phyloP scores from a whole-genome alignment of 768 basidiomycete species.

The Xanthoconium purpureum region DNA sequence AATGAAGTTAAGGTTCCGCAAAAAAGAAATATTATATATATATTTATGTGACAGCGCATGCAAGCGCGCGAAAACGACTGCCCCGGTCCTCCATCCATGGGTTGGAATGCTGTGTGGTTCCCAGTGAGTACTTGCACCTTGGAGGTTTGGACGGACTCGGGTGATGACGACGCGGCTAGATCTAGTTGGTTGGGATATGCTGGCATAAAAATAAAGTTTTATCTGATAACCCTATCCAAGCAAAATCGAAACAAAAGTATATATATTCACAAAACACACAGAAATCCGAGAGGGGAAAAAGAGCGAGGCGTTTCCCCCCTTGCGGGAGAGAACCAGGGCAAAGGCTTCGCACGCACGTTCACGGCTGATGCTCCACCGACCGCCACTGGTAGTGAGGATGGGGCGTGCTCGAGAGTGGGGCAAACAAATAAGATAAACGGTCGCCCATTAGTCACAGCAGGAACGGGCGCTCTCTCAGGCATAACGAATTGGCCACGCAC shows the following conservation, averaged over 20 bases:
- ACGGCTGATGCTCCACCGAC: constrained; percentile 18
- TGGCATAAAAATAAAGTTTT: background rate
- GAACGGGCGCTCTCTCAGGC: background rate
- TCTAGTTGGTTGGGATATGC: background rate
- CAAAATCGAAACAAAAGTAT: background rate
- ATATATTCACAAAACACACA: background rate
- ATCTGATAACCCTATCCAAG: constrained; percentile 3
- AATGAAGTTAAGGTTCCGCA: background rate
- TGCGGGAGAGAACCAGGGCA: constrained; percentile 12
- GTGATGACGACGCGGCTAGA: background rate
- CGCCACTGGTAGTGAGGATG: constrained; percentile 13
- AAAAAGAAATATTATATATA: background rate
- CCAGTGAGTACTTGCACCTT: background rate
- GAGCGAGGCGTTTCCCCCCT: constrained; percentile 9
- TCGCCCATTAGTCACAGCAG: background rate
- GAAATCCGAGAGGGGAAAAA: constrained; percentile 12
- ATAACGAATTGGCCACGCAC: too few species aligned
- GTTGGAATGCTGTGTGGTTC: background rate
- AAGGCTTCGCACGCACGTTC: constrained; percentile 29
- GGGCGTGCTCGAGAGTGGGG: constrained; percentile 12
- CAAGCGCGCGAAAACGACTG: background rate
- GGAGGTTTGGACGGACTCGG: background rate
- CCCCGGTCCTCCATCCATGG: background rate
- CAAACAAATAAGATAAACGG: background rate
- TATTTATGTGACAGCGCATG: background rate